These are phyloP conservation scores for Echites panduratus DNA, from an alignment of 257 asterid genomes.

Conservation along the genomic window DNA sequence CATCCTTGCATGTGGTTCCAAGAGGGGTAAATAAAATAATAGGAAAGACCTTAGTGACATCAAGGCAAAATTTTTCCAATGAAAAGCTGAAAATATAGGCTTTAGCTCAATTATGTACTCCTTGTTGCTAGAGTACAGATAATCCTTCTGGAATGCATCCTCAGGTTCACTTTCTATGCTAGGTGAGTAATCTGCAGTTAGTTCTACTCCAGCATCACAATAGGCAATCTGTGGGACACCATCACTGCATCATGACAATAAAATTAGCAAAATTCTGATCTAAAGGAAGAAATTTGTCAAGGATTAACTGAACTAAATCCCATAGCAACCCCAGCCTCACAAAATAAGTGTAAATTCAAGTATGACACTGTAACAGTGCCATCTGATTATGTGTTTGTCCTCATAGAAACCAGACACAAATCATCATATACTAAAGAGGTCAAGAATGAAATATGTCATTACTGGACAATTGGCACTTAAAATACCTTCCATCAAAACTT, in stretches of 20 bases:
- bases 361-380: neutral
- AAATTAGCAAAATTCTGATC: neutral
- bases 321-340: neutral
- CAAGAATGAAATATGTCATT: neutral
- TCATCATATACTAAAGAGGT: neutral
- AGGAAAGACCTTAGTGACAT: constrained; percentile 74
- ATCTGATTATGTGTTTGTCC: neutral
- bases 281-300: neutral
- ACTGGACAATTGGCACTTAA: neutral
- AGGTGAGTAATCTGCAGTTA: constrained; percentile 46
- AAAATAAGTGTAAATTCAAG: too few species aligned
- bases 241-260: constrained; percentile 37
- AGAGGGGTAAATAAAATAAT: constrained; percentile 71
- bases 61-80: constrained; percentile 67
- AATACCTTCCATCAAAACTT: neutral
- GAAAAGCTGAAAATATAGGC: constrained; percentile 78
- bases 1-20: constrained; percentile 57
- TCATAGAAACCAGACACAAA: neutral
- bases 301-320: neutral
- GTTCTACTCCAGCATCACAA: constrained; percentile 64
- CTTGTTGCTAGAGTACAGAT: constrained; percentile 41
- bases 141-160: constrained; percentile 30
- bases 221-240: constrained; percentile 35
- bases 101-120: constrained; percentile 59
- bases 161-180: constrained; percentile 30